Conservation (phyloP, 768 basidiomycete genomes). For the Phlegmacium glaucopus region DNA sequence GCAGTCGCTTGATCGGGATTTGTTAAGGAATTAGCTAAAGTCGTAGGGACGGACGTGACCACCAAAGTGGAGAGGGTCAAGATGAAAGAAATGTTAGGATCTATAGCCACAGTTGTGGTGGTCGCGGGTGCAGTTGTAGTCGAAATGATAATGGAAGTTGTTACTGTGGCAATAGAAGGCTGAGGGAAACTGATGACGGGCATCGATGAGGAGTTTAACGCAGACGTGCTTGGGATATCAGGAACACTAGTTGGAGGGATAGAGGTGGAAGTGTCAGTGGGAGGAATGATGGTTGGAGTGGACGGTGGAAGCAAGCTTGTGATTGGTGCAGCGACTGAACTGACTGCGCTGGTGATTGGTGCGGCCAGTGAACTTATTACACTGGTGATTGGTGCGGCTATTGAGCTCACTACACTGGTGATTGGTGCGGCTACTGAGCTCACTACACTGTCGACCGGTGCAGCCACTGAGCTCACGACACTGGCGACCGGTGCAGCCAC, state of each 20-base stretch:
- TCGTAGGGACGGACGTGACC: slow-evolving; percentile 30
- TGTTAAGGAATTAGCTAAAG: slow-evolving; percentile 30
- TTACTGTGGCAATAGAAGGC: not conserved
- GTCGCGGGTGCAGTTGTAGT: slow-evolving; percentile 7
- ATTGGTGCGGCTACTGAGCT: too few relatives aligned
- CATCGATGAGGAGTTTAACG: slow-evolving; percentile 3
- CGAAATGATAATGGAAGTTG: slow-evolving; percentile 4
- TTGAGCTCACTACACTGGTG: too few relatives aligned
- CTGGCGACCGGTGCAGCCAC: too few relatives aligned
- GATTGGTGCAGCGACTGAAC: not conserved
- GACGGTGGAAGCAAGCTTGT: slow-evolving; percentile 6
- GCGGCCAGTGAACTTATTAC: too few relatives aligned
- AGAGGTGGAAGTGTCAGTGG: slow-evolving; percentile 1
- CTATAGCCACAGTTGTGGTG: slow-evolving; percentile 28
- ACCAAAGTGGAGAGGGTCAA: slow-evolving; percentile 41
- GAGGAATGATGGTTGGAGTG: not conserved
- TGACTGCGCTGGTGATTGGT: too few relatives aligned
- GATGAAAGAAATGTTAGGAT: slow-evolving; percentile 41
- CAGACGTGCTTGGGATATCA: not conserved
- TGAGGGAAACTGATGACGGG: slow-evolving; percentile 17
- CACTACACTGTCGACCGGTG: too few relatives aligned
- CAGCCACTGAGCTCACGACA: too few relatives aligned
- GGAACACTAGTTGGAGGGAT: not conserved
- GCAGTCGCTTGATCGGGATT: slow-evolving; percentile 43
- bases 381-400: too few relatives aligned